Conservation (phyloP, 495 filamentous ascomycete genomes). For the Hypoxylon intermedium region DNA sequence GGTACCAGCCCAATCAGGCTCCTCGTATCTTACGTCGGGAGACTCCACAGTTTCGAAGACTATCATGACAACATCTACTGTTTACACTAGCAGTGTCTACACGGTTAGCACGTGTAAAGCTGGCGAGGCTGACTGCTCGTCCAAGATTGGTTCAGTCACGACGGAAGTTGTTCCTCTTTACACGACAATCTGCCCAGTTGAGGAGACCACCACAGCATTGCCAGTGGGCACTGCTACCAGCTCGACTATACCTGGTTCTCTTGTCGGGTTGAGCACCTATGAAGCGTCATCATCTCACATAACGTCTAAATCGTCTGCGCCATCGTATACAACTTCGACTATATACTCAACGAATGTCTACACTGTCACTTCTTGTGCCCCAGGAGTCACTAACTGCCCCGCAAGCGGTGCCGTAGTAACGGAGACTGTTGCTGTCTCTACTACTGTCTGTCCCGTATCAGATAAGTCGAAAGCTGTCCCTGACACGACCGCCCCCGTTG, state of each 20-base stretch:
- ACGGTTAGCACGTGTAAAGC: conserved; percentile 61
- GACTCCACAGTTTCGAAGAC: conserved; percentile 45
- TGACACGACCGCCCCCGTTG: conserved; percentile 7
- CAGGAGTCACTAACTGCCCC: conserved; percentile 62
- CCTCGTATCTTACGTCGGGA: conserved; percentile 39
- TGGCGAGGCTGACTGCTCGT: conserved; percentile 62
- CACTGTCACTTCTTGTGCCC: conserved; percentile 60
- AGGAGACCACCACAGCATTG: conserved; percentile 26
- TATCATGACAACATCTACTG: conserved; percentile 58
- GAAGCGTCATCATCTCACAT: conserved; percentile 12
- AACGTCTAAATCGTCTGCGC: conserved; percentile 7
- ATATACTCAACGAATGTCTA: conserved; percentile 60
- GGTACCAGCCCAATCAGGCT: conserved; percentile 9
- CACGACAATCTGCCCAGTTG: conserved; percentile 55
- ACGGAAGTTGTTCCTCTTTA: conserved; percentile 57
- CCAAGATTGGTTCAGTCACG: conserved; percentile 53
- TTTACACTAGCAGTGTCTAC: conserved; percentile 59
- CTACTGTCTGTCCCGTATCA: conserved; percentile 39
- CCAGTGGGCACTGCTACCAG: conserved; percentile 32
- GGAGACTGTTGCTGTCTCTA: conserved; percentile 41
- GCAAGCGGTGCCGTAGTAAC: conserved; percentile 45
- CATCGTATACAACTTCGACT: conserved; percentile 49
- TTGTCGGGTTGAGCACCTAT: conserved; percentile 6
- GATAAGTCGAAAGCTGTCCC: conserved; percentile 17
- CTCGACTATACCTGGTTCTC: conserved; percentile 39